Conservation (phyloP, 345 rosid species). For the Camelina laxa region DNA sequence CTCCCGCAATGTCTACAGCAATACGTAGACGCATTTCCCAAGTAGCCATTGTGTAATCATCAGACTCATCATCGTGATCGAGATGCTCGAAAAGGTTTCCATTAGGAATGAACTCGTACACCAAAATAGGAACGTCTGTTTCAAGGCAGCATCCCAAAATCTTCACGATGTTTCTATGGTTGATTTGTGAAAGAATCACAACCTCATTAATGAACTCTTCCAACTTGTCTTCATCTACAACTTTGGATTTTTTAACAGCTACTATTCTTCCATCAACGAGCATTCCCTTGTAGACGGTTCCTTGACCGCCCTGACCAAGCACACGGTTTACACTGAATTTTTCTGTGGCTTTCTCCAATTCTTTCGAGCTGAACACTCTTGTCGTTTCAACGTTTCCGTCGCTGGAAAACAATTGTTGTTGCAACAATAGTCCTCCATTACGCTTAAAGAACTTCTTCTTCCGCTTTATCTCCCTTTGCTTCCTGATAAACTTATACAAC, state of each 20-base stretch:
- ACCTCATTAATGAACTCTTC: slow-evolving; percentile 59
- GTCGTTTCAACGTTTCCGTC: slow-evolving; percentile 24
- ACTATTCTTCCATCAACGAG: slow-evolving; percentile 40
- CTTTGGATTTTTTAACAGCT: slow-evolving; percentile 53
- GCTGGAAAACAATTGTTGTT: slow-evolving; percentile 35
- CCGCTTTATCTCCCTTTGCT: slow-evolving; percentile 19
- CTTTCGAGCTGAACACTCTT: slow-evolving; percentile 46
- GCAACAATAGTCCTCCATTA: slow-evolving; percentile 47
- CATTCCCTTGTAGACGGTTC: slow-evolving; percentile 53
- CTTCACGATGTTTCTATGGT: slow-evolving; percentile 51
- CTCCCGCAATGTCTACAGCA: slow-evolving; percentile 49
- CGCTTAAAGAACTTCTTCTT: slow-evolving; percentile 24
- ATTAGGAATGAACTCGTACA: slow-evolving; percentile 47
- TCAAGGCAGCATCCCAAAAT: slow-evolving; percentile 58
- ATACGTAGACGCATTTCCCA: slow-evolving; percentile 49
- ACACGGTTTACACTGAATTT: slow-evolving; percentile 43
- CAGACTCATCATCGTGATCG: slow-evolving; percentile 46
- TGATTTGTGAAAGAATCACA: slow-evolving; percentile 51
- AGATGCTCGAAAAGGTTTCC: slow-evolving; percentile 49
- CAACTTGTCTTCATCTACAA: slow-evolving; percentile 47
- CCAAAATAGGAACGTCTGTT: slow-evolving; percentile 52
- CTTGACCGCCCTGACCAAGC: slow-evolving; percentile 53
- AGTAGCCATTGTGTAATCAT: slow-evolving; percentile 37
- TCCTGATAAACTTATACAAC: slow-evolving; percentile 32
- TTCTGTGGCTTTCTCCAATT: slow-evolving; percentile 45